Evolutionary conservation across 2,329 filamentous ascomycete genomes (phyloP), one percentile per base, ranked within the genome.

Genomic region (Hymenoscyphus occultus): DNA sequence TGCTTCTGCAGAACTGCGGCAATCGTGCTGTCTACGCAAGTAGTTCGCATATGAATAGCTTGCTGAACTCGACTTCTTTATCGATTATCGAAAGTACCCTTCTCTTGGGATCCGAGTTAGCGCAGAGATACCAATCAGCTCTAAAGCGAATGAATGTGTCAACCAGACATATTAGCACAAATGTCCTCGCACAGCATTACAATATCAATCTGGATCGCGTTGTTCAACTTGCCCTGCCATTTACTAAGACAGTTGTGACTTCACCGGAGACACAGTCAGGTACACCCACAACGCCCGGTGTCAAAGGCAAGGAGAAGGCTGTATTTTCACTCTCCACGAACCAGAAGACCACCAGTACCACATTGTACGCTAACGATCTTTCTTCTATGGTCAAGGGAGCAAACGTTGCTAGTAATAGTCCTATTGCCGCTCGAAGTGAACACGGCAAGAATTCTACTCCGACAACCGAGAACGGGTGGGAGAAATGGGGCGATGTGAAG

Each of bases 1-100:
- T 96, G 77, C 83, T 99, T 39, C 80, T 98, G 61, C 92, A 98
- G 76, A 95, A 97, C 76, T 99, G 95, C 78, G 95, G 94, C 66
- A 99, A 99, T 75, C 85, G 96, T 71, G 97, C 93, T 79, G 88
- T 99, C 72, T 99, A 98, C 77, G 92, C 90, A 67, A 99, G 95
- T 81, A 98, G 94, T 76, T 84, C 89, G 70, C 91, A 96, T 72
- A 81, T 99, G 67, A 95, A 94, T 75, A 89, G 93, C 75, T 84
- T 99, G 51, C 85, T 99, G 65, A 92, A 97, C 77, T 94, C 91
- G 56, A 94, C 92, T 2, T 93, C 90, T 31, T 83, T 94, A 64
- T 86, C 88, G 35, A 83, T 99, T 59, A 83, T 99, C 62, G 87
- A 90, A 74, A 85, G 85, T 39, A 90, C 92, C 9, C 84, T 99